These are phyloP conservation scores for Plantago coronopus DNA, from an alignment of 305 asterid species.

Conservation along the genomic window DNA sequence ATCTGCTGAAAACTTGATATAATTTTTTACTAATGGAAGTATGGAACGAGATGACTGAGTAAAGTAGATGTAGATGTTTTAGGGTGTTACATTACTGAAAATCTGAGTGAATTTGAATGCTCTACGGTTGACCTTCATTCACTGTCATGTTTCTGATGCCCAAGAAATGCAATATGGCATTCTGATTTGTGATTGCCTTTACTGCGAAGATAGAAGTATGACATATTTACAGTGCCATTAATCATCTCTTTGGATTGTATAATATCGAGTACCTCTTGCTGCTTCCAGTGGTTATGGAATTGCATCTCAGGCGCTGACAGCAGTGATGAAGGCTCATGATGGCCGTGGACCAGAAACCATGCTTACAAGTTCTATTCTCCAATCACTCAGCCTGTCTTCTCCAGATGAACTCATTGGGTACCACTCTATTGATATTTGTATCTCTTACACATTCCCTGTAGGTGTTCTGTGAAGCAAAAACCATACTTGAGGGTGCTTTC, in stretches of 20 bases:
- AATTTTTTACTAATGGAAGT: too few relatives aligned
- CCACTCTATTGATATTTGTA: conserved; percentile 20
- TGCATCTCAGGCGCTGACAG: conserved; percentile 87
- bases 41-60: too few relatives aligned
- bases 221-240: conserved; percentile 8
- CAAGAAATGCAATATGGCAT: conserved; percentile 6
- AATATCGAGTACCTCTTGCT: conserved; percentile 25
- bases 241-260: conserved; percentile 12
- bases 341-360: conserved; percentile 89
- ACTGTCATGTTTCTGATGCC: conserved; percentile 9
- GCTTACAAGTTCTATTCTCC: conserved; percentile 60
- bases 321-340: conserved; percentile 85
- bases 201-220: neutral
- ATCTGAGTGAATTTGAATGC: neutral
- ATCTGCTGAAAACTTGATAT: neutral
- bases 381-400: conserved; percentile 66
- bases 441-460: neutral
- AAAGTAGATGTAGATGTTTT: too few relatives aligned
- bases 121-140: neutral
- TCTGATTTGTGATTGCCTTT: conserved; percentile 7
- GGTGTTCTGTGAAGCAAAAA: too few relatives aligned
- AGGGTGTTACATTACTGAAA: too few relatives aligned
- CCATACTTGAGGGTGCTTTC: too few relatives aligned
- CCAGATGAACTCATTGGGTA: conserved; percentile 95
- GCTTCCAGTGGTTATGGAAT: conserved; percentile 89